Evolutionary conservation across 768 basidiomycete genomes (phyloP).

Genomic region (Tylopilus felleus): DNA sequence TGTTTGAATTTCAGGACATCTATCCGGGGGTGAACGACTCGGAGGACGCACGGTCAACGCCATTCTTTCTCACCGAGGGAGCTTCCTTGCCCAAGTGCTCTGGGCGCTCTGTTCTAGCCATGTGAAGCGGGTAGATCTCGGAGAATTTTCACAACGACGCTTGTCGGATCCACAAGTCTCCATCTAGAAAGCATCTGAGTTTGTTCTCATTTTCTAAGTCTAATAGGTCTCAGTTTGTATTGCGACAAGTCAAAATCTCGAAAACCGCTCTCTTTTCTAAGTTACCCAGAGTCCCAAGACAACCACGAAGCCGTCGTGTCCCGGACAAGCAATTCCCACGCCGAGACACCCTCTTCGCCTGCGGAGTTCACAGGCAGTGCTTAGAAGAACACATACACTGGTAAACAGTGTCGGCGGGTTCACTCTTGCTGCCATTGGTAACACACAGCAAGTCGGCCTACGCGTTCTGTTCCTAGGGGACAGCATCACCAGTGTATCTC

Average conservation of each 20-base stretch:
- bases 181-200: not conserved
- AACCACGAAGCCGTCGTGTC: too few species aligned
- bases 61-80: slow-evolving; percentile 33
- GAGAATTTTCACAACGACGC: not conserved
- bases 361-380: too few species aligned
- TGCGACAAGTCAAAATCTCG: too few species aligned
- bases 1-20: slow-evolving; percentile 11
- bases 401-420: too few species aligned
- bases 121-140: slow-evolving; percentile 10
- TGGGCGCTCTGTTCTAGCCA: slow-evolving; percentile 19
- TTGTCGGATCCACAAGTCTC: slow-evolving; percentile 5
- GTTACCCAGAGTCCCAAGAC: too few species aligned
- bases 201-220: not conserved
- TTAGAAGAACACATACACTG: too few species aligned
- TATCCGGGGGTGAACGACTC: slow-evolving; percentile 9
- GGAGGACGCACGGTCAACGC: slow-evolving; percentile 34
- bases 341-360: too few species aligned
- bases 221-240: too few species aligned
- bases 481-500: not conserved
- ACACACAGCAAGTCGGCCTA: not conserved
- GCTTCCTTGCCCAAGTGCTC: slow-evolving; percentile 3
- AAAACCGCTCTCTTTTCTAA: too few species aligned
- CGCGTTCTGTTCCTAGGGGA: too few species aligned
- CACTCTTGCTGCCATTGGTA: too few species aligned
- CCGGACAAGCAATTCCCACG: too few species aligned